These are phyloP conservation scores for Scheffersomyces lignicola DNA, from an alignment of 1,139 yeast species.

Conservation along the genomic window DNA sequence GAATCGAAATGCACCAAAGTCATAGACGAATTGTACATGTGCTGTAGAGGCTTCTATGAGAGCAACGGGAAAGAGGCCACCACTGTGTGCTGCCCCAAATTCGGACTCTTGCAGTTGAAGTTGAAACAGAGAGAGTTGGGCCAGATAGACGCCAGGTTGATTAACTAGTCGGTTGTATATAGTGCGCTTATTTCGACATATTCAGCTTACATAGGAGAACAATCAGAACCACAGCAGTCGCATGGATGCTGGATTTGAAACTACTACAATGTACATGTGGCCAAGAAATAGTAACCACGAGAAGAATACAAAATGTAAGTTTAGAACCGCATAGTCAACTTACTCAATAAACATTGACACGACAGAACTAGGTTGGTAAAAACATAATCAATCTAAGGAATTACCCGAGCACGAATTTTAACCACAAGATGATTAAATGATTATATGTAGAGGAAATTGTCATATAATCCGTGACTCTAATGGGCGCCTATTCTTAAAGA, in stretches of 20 bases:
- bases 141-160: constrained; percentile 51
- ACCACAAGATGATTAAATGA: constrained; percentile 47
- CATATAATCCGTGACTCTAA: constrained; percentile 82
- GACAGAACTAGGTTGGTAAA: constrained; percentile 62
- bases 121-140: constrained; percentile 57
- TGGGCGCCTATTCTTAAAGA: constrained; percentile 83
- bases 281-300: too few relatives aligned
- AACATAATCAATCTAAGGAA: constrained; percentile 70
- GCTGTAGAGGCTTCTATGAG: constrained; percentile 59
- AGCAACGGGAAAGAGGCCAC: constrained; percentile 53
- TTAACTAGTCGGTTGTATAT: constrained; percentile 19
- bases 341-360: constrained; percentile 47
- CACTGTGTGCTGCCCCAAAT: constrained; percentile 68
- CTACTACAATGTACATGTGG: too few relatives aligned
- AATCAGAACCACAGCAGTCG: too few relatives aligned
- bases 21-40: constrained; percentile 59
- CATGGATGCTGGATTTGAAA: too few relatives aligned
- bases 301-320: constrained; percentile 46
- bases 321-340: constrained; percentile 70
- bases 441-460: constrained; percentile 47
- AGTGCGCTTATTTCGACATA: too few relatives aligned
- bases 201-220: too few relatives aligned
- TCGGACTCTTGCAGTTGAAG: constrained; percentile 54
- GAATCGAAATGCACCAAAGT: constrained; percentile 61
- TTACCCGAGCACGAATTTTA: constrained; percentile 85